Conservation (phyloP, 306 rosid species). For the Rosa persica region DNA sequence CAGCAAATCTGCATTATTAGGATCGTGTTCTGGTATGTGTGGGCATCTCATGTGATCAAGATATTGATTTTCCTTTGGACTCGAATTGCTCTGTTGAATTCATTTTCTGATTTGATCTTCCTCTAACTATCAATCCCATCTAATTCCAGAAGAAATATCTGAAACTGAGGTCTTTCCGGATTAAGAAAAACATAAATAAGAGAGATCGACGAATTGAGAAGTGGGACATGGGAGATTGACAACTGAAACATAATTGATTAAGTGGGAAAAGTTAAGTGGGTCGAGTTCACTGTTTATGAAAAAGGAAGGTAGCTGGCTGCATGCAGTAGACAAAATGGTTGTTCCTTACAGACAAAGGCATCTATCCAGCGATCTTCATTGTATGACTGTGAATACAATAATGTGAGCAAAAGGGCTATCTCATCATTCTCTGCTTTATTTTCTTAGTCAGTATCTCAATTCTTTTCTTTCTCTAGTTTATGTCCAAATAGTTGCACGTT, state of each 20-base stretch:
- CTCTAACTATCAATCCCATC: neutral
- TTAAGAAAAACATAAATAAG: neutral
- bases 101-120: neutral
- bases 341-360: slow-evolving; percentile 78
- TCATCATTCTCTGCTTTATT: slow-evolving; percentile 18
- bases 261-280: slow-evolving; percentile 15
- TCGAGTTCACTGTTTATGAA: slow-evolving; percentile 15
- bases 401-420: neutral
- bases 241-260: slow-evolving; percentile 27
- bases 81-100: neutral
- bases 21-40: slow-evolving; percentile 22
- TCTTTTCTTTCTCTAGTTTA: neutral
- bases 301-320: neutral
- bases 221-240: slow-evolving; percentile 19
- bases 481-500: neutral
- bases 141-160: slow-evolving; percentile 5
- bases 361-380: slow-evolving; percentile 15
- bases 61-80: slow-evolving; percentile 19
- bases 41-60: slow-evolving; percentile 26
- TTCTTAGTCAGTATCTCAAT: neutral
- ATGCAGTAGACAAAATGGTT: slow-evolving; percentile 42
- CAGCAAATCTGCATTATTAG: slow-evolving; percentile 33
- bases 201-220: slow-evolving; percentile 12
- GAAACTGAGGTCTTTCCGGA: neutral
- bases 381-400: neutral